Conservation (phyloP, 1,139 yeast species). For the Pichia sp. region DNA sequence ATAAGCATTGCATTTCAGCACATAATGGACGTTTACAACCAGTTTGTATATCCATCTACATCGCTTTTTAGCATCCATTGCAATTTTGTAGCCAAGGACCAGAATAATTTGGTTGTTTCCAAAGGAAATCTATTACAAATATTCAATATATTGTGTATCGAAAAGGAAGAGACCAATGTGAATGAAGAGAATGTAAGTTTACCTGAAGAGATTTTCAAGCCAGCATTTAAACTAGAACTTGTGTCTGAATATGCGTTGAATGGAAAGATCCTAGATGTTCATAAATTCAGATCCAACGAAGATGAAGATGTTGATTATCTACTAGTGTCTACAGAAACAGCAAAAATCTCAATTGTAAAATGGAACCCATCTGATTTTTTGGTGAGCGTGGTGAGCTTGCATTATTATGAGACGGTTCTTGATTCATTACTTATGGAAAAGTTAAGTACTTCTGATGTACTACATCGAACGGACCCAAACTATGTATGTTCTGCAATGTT, state of each 20-base stretch:
- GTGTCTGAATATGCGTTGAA: slow-evolving; percentile 65
- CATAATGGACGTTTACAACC: slow-evolving; percentile 67
- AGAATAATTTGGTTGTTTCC: slow-evolving; percentile 59
- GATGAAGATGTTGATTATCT: slow-evolving; percentile 51
- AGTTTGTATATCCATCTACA: slow-evolving; percentile 73
- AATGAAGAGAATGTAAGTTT: slow-evolving; percentile 11
- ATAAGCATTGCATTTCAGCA: no score
- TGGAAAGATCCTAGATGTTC: slow-evolving; percentile 63
- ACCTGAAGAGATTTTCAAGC: neutral
- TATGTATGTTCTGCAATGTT: slow-evolving; percentile 59
- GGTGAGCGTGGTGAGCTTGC: slow-evolving; percentile 72
- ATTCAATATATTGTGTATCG: slow-evolving; percentile 38
- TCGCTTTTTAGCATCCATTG: slow-evolving; percentile 63
- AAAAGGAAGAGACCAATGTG: neutral
- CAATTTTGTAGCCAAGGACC: slow-evolving; percentile 49
- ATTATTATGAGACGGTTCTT: slow-evolving; percentile 75
- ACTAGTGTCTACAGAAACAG: slow-evolving; percentile 63
- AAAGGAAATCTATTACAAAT: slow-evolving; percentile 72
- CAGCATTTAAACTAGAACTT: slow-evolving; percentile 42
- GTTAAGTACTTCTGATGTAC: slow-evolving; percentile 39
- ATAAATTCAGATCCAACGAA: slow-evolving; percentile 39
- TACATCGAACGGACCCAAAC: slow-evolving; percentile 62
- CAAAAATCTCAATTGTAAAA: slow-evolving; percentile 69
- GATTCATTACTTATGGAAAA: slow-evolving; percentile 47
- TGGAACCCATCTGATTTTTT: slow-evolving; percentile 58